Percentiles rank a stretch among this genome's conserved stretches.
Conservation (phyloP, 2,329 filamentous ascomycete species). For the Beauveria brongniartii region DNA sequence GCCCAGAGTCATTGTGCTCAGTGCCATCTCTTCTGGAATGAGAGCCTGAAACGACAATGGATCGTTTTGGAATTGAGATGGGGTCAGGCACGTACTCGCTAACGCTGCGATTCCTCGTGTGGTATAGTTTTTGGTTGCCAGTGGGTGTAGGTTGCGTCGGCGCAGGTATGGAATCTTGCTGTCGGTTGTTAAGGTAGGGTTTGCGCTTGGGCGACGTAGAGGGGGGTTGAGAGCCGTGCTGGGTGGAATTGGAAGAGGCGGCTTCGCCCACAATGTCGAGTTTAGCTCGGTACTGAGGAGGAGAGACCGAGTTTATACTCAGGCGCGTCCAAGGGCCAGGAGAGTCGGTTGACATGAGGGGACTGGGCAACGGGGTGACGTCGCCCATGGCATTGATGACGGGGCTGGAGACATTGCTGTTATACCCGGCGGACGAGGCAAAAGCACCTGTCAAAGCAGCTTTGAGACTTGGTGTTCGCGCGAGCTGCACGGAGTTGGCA, state of each 20-base stretch:
- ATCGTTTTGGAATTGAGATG: constrained; percentile 59
- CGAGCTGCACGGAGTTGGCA: constrained; percentile 36
- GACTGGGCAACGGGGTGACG: constrained; percentile 71
- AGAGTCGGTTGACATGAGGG: constrained; percentile 57
- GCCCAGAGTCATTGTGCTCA: constrained; percentile 37
- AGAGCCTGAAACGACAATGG: constrained; percentile 63
- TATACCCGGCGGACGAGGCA: constrained; percentile 47
- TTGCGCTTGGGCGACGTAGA: constrained; percentile 46
- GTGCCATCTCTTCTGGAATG: constrained; percentile 33
- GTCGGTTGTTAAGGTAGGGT: constrained; percentile 32
- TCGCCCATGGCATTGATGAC: constrained; percentile 69
- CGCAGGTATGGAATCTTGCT: background rate
- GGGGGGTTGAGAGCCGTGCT: constrained; percentile 14
- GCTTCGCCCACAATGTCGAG: constrained; percentile 21
- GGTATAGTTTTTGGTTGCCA: constrained; percentile 21
- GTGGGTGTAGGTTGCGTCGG: background rate
- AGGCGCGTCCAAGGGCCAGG: constrained; percentile 58
- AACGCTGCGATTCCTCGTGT: constrained; percentile 70
- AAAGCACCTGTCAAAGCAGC: constrained; percentile 43
- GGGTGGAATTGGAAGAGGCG: constrained; percentile 30
- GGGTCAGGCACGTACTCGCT: constrained; percentile 81
- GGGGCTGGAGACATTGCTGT: constrained; percentile 63
- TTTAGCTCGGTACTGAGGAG: constrained; percentile 20
- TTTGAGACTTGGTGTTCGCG: constrained; percentile 54
- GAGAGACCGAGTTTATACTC: constrained; percentile 37